Evolutionary conservation across 2,329 filamentous ascomycete species (phyloP).

Genomic region (Harringtonia aguacate): DNA sequence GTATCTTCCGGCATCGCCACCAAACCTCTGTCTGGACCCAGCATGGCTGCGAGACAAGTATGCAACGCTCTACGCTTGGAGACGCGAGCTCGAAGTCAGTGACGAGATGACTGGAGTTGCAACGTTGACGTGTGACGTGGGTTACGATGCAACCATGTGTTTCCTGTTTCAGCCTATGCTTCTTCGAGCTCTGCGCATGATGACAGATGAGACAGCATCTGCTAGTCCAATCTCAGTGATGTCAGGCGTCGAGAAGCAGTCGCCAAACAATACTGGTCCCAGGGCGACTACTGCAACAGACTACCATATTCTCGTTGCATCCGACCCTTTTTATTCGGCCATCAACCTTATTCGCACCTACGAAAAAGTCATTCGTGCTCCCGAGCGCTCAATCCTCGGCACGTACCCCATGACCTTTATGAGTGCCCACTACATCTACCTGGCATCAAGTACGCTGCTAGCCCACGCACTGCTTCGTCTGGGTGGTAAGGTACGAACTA

Average conservation of each 20-base stretch:
- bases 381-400: constrained; percentile 16
- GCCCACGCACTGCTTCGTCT: constrained; percentile 19
- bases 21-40: neutral
- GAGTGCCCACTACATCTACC: constrained; percentile 20
- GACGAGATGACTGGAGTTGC: constrained; percentile 13
- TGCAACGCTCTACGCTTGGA: constrained; percentile 9
- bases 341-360: constrained; percentile 18
- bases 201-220: neutral
- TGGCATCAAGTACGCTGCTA: constrained; percentile 19
- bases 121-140: constrained; percentile 20
- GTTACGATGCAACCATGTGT: constrained; percentile 20
- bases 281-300: neutral
- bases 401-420: constrained; percentile 20
- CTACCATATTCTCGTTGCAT: constrained; percentile 11
- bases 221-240: too few species aligned
- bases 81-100: constrained; percentile 8
- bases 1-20: constrained; percentile 10
- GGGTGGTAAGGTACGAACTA: constrained; percentile 14
- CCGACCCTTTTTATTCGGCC: constrained; percentile 19
- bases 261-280: neutral
- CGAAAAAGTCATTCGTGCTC: constrained; percentile 18
- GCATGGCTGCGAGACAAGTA: constrained; percentile 9
- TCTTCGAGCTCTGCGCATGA: constrained; percentile 4
- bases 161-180: constrained; percentile 22
- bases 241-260: too few species aligned